Conservation (phyloP, 164 flowering plant species). For the Macadamia tetraphylla region DNA sequence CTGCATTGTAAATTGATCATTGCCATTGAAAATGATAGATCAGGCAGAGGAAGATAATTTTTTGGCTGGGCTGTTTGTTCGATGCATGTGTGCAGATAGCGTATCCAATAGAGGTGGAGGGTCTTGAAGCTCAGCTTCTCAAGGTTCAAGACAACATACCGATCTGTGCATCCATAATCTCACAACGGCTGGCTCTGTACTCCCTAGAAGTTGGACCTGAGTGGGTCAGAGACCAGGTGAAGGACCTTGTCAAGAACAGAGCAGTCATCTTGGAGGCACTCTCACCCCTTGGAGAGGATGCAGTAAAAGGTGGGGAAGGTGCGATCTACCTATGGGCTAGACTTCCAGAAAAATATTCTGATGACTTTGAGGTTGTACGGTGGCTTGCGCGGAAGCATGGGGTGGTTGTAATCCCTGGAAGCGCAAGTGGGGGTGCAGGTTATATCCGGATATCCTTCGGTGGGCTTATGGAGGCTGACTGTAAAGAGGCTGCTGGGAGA, state of each 20-base stretch:
- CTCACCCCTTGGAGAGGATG: constrained; percentile 66
- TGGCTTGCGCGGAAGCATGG: constrained; percentile 80
- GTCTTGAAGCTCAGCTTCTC: constrained; percentile 65
- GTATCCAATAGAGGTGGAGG: constrained; percentile 73
- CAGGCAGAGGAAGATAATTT: background rate
- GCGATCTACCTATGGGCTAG: constrained; percentile 94
- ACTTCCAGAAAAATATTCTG: constrained; percentile 59
- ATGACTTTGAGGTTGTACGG: constrained; percentile 69
- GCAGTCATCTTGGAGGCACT: constrained; percentile 64
- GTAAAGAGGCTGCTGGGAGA: constrained; percentile 64
- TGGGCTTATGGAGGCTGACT: constrained; percentile 61
- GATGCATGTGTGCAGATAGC: constrained; percentile 67
- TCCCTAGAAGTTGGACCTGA: constrained; percentile 72
- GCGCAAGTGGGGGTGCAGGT: constrained; percentile 79
- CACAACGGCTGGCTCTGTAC: constrained; percentile 78
- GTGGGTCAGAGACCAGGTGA: constrained; percentile 77
- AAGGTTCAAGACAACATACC: constrained; percentile 97
- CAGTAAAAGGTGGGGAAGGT: constrained; percentile 98
- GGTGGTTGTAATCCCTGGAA: constrained; percentile 79
- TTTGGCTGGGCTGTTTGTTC: background rate
- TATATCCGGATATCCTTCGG: constrained; percentile 82
- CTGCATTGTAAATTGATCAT: too few relatives aligned
- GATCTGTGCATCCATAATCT: constrained; percentile 86
- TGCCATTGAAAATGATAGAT: too few relatives aligned
- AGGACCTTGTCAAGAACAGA: constrained; percentile 69